Evolutionary conservation across 2,329 filamentous ascomycete genomes (phyloP).

Genomic region (Blastomyces percursus): DNA sequence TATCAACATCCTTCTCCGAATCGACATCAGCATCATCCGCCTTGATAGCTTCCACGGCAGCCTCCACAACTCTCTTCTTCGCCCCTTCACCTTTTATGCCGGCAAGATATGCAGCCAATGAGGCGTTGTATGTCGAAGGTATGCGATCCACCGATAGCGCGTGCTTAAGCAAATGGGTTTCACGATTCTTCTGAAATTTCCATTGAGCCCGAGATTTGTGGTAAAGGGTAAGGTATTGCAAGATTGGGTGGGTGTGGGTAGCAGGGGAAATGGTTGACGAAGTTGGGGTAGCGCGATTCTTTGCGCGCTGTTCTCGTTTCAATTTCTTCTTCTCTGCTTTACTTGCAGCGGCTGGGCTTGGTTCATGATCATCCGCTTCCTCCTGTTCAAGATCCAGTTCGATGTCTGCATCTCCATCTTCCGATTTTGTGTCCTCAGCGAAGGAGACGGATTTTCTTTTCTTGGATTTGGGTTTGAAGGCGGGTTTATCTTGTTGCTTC

Average conservation of each 20-base stretch:
- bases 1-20: constrained; percentile 13
- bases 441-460: constrained; percentile 53
- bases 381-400: constrained; percentile 5
- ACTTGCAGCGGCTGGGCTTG: constrained; percentile 9
- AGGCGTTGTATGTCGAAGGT: constrained; percentile 55
- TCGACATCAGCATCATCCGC: constrained; percentile 23
- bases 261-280: constrained; percentile 2
- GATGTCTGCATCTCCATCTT: constrained; percentile 36
- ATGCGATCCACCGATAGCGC: constrained; percentile 61
- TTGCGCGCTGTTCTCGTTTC: constrained; percentile 11
- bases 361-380: constrained; percentile 15
- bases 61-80: constrained; percentile 51
- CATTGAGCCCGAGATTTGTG: constrained; percentile 58
- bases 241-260: constrained; percentile 40
- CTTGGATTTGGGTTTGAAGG: constrained; percentile 12
- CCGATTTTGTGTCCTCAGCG: constrained; percentile 49
- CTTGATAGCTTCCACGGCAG: constrained; percentile 50
- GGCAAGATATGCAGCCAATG: constrained; percentile 65
- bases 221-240: constrained; percentile 69
- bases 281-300: constrained; percentile 1
- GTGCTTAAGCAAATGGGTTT: constrained; percentile 75
- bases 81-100: constrained; percentile 68
- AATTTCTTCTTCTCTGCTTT: constrained; percentile 15
- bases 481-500: neutral
- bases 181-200: constrained; percentile 96